These are phyloP conservation scores for Trichoderma guizhouense DNA, from an alignment of 2,329 filamentous ascomycete genomes.

Conservation along the genomic window DNA sequence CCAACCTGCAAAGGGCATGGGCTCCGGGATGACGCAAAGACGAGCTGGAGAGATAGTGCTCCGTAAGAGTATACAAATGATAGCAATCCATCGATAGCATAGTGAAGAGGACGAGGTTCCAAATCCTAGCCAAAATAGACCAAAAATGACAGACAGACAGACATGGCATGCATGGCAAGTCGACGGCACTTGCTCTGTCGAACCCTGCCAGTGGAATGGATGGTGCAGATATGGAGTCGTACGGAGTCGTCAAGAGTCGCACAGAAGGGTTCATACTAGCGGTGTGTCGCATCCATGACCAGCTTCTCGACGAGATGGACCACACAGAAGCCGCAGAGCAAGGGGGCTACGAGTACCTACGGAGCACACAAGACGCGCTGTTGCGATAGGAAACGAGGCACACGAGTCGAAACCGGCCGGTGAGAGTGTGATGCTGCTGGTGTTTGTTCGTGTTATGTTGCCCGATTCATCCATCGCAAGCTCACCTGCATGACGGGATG, in stretches of 20 bases:
- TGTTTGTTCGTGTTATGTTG: not conserved
- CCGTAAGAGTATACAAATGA: not conserved
- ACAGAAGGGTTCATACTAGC: not conserved
- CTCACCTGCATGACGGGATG: conserved; percentile 1
- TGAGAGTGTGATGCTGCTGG: not conserved
- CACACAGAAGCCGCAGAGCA: not conserved
- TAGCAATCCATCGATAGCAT: not conserved
- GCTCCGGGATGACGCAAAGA: conserved; percentile 8
- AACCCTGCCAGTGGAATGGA: not conserved
- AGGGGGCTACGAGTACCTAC: not conserved
- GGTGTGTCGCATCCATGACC: conserved; percentile 13
- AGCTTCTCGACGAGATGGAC: not conserved
- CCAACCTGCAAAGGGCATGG: not conserved
- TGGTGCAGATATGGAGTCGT: not conserved
- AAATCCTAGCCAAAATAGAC: not conserved
- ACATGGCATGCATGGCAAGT: not conserved
- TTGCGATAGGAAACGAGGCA: conserved; percentile 2
- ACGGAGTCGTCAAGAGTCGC: not conserved
- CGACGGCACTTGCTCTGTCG: not conserved
- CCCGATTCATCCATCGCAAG: not conserved
- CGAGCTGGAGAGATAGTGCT: not conserved
- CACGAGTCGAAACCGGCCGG: not conserved
- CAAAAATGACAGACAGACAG: not conserved
- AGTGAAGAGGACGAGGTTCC: not conserved
- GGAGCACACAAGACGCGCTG: not conserved